Evolutionary conservation across 345 rosid species (phyloP).

Genomic region (Sonneratia caseolaris): DNA sequence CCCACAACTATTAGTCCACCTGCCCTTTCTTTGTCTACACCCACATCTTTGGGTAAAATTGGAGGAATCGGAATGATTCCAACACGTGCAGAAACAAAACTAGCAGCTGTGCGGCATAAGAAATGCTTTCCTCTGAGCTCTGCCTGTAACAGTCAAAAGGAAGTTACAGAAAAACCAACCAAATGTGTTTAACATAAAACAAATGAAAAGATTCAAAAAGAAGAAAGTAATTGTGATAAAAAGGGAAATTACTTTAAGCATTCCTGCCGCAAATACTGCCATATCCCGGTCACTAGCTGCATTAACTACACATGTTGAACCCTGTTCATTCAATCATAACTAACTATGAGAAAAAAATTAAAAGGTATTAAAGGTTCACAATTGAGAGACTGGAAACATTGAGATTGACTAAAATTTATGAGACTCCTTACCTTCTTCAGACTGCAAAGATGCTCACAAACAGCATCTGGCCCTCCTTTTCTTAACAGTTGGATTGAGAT

Average conservation of each 20-base stretch:
- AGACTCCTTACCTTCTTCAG: constrained; percentile 52
- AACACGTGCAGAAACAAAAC: constrained; percentile 86
- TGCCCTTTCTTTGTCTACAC: constrained; percentile 40
- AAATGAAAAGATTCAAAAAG: no score
- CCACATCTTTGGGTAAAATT: constrained; percentile 67
- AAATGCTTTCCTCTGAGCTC: constrained; percentile 79
- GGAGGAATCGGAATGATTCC: constrained; percentile 79
- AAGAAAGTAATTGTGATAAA: neutral
- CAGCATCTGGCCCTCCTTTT: constrained; percentile 88
- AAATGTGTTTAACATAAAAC: neutral
- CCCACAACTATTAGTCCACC: constrained; percentile 93
- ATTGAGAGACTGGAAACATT: neutral
- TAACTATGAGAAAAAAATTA: neutral
- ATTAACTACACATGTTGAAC: constrained; percentile 89
- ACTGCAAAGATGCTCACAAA: constrained; percentile 64
- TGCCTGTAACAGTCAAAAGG: constrained; percentile 41
- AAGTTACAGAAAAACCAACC: constrained; percentile 13
- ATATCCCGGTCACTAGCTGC: constrained; percentile 93
- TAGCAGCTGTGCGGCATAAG: constrained; percentile 93
- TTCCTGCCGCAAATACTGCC: constrained; percentile 90
- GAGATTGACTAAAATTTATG: no score
- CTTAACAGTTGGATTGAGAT: constrained; percentile 71
- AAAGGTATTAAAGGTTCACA: neutral
- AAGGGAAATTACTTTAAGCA: constrained; percentile 61
- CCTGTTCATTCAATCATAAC: constrained; percentile 34